Evolutionary conservation across 1,284 basidiomycete genomes (phyloP).

Genomic region (Hemileia vastatrix): DNA sequence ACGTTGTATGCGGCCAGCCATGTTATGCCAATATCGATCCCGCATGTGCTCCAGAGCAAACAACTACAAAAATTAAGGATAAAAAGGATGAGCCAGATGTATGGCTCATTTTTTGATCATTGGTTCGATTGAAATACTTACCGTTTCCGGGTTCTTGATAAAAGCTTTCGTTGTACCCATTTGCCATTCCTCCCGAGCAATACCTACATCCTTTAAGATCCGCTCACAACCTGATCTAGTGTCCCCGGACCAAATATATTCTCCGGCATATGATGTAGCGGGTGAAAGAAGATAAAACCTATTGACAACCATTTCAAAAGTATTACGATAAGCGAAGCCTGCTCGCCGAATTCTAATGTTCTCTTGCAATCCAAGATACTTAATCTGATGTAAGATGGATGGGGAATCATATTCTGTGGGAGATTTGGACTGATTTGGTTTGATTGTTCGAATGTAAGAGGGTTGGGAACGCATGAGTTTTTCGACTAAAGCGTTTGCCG

Average conservation of each 20-base stretch:
- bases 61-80: conserved; percentile 55
- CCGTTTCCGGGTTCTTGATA: conserved; percentile 98
- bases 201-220: conserved; percentile 89
- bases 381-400: conserved; percentile 95
- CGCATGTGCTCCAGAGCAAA: conserved; percentile 98
- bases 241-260: conserved; percentile 94
- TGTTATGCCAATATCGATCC: conserved; percentile 99
- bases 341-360: conserved; percentile 95
- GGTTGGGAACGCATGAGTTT: conserved; percentile 94
- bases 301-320: conserved; percentile 98
- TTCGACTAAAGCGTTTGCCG: conserved; percentile 87
- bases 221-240: conserved; percentile 81
- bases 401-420: conserved; percentile 84
- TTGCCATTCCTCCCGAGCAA: conserved; percentile 95
- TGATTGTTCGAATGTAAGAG: conserved; percentile 98
- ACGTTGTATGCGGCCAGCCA: conserved; percentile 92
- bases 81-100: neutral
- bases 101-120: neutral
- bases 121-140: conserved; percentile 48
- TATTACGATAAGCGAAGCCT: conserved; percentile 94
- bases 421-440: conserved; percentile 95
- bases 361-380: conserved; percentile 96
- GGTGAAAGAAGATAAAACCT: conserved; percentile 90
- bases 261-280: conserved; percentile 91
- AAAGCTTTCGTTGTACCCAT: conserved; percentile 99